These are phyloP conservation scores for Peniophora sp. DNA, from an alignment of 1,284 basidiomycete species.

Conservation along the genomic window DNA sequence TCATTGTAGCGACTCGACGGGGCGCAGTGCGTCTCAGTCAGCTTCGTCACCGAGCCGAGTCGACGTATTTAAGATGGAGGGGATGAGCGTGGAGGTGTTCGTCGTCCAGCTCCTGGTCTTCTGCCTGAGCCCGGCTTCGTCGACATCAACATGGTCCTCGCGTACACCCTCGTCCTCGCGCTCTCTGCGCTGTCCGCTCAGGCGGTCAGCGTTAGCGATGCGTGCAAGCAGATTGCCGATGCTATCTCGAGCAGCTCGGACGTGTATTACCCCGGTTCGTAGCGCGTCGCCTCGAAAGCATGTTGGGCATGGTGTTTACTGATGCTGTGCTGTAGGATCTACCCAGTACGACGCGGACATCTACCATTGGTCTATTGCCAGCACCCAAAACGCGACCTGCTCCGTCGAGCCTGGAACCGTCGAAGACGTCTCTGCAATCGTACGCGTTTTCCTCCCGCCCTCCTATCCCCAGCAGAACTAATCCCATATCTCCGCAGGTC, in stretches of 20 bases:
- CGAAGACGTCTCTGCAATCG: constrained; percentile 35
- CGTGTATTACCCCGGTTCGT: constrained; percentile 20
- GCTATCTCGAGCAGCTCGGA: constrained; percentile 11
- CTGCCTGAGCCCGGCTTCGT: too few species aligned
- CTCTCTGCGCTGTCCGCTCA: not conserved
- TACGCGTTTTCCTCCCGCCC: constrained; percentile 10
- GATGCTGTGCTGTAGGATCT: constrained; percentile 8
- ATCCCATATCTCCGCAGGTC: not conserved
- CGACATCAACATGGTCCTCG: too few species aligned
- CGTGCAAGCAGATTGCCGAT: constrained; percentile 1
- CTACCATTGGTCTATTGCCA: constrained; percentile 36
- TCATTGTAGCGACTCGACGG: too few species aligned
- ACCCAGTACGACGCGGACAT: constrained; percentile 29
- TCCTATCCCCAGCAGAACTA: too few species aligned
- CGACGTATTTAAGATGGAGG: too few species aligned
- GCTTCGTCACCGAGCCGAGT: too few species aligned
- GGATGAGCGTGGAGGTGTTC: too few species aligned
- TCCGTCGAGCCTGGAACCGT: constrained; percentile 41
- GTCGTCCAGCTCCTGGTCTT: too few species aligned
- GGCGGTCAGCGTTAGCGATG: not conserved
- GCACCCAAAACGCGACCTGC: constrained; percentile 31
- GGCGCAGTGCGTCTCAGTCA: too few species aligned
- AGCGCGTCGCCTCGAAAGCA: not conserved
- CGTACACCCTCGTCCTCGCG: too few species aligned
- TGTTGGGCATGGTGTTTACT: not conserved